Base-by-base conservation (phyloP, 192 early-diverging fungal genomes). In the Rhizoclosmatium globosum region DNA sequence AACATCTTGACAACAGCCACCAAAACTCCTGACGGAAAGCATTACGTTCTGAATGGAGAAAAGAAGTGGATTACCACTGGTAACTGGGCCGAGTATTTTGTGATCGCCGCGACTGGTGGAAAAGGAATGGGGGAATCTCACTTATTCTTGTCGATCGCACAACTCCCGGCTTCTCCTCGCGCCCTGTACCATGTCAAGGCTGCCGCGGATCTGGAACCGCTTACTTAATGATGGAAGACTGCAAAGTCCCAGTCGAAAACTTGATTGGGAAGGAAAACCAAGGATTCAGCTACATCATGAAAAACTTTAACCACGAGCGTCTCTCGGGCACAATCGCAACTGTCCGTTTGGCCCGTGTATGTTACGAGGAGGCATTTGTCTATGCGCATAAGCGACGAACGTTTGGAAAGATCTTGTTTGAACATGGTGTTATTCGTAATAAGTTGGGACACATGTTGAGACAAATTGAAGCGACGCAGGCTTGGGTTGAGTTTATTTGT, bases 311-410 rank as follows among this genome's bases (percentile, higher is more conserved):
- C 75, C 75, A 77, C 47, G 75, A 77, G 65, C 73, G 73, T 59
- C 88, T 90, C 84, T 93, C 93, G 48, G 92, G 94, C 68, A 86
- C 88, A 53, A 91, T 94, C 74, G 93, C 94, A 81, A 92, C 93
- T 39, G 94, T 83, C 66, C 91, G 94, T 38, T 91, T 96, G 47
- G 91, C 94, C 38, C 93, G 94, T 79, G 94, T 95, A 39, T 96
- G 94, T 75, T 88, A 91, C 66, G 93, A 95, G 80, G 94, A 95
- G 69, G 77, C 91, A 15, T 72, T 95, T 75, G 91, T 92, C 80
- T 95, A 94, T 82, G 92, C 92, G 66, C 86, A 93, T 82, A 94
- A 93, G 86, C 90, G 94, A 67, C 85, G 89, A 82, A 96, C 94
- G 4, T 96, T 96, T 87, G 93, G 93, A 64, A 94, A 94, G 83